A percentile compares a stretch with the other conserved stretches of the same genome.
phyloP scores from a whole-genome alignment of 2,329 filamentous ascomycete species.

The Drechmeria coniospora region DNA sequence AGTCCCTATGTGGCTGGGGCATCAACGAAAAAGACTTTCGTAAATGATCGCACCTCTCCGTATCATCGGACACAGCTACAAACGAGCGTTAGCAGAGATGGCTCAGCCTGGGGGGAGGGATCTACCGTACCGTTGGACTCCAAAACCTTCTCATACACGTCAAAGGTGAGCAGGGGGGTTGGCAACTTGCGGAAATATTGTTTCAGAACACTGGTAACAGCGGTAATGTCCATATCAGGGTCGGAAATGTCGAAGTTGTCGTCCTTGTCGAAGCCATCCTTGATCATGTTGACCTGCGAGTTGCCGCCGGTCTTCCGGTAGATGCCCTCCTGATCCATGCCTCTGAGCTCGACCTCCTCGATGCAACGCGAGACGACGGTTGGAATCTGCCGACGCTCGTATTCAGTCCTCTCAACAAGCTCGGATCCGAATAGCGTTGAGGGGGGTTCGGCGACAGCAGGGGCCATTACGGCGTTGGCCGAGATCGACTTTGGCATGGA shows the following conservation, averaged over 20 bases:
- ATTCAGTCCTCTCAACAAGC: constrained; percentile 69
- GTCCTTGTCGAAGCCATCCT: constrained; percentile 78
- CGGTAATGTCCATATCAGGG: constrained; percentile 84
- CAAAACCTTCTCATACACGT: constrained; percentile 78
- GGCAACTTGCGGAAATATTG: constrained; percentile 95
- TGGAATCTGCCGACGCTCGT: constrained; percentile 78
- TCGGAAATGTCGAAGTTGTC: constrained; percentile 87
- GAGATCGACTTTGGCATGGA: constrained; percentile 37
- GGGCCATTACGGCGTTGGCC: constrained; percentile 21
- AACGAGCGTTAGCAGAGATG: neutral
- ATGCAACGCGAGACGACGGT: constrained; percentile 87
- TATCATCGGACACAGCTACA: constrained; percentile 46
- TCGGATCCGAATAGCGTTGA: constrained; percentile 75
- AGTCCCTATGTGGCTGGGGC: constrained; percentile 72
- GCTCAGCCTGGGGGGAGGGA: neutral
- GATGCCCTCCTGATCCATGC: constrained; percentile 95
- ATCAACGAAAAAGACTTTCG: constrained; percentile 61
- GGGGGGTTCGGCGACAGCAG: constrained; percentile 35
- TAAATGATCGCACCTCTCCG: constrained; percentile 56
- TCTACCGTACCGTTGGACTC: constrained; percentile 55
- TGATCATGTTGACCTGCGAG: constrained; percentile 77
- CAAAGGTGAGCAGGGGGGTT: constrained; percentile 75
- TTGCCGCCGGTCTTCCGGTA: constrained; percentile 95
- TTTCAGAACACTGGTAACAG: constrained; percentile 88
- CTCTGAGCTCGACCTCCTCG: constrained; percentile 86